Conservation (phyloP, 805 yeast genomes). For the Kodamaea neixiangensis region DNA sequence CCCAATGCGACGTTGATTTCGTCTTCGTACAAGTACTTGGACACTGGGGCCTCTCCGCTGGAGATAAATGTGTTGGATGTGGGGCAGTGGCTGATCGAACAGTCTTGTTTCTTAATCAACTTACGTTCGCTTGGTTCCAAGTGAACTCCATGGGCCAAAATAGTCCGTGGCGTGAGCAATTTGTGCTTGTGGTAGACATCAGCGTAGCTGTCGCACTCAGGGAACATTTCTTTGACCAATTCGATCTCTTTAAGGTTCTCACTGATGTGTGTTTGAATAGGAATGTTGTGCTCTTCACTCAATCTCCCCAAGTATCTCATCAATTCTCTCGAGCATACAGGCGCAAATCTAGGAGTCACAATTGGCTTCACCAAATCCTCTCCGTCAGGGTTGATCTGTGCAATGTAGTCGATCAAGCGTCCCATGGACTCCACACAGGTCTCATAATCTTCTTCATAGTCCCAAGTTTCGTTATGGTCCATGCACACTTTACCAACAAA, state of each 20-base stretch:
- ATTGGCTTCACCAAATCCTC: conserved; percentile 64
- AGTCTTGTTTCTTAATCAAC: conserved; percentile 50
- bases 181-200: conserved; percentile 71
- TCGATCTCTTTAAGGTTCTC: conserved; percentile 77
- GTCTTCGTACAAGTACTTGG: conserved; percentile 58
- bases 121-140: conserved; percentile 63
- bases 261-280: conserved; percentile 88
- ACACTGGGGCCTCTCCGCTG: conserved; percentile 86
- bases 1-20: conserved; percentile 74
- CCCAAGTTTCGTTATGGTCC: conserved; percentile 69
- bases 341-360: conserved; percentile 92
- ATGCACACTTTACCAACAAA: conserved; percentile 92
- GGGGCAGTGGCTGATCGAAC: conserved; percentile 93
- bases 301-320: conserved; percentile 64
- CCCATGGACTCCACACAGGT: conserved; percentile 57
- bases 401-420: conserved; percentile 58
- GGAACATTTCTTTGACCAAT: conserved; percentile 73
- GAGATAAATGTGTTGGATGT: conserved; percentile 84
- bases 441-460: conserved; percentile 62
- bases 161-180: conserved; percentile 63
- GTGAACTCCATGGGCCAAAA: conserved; percentile 89
- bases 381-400: conserved; percentile 49
- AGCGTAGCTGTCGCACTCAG: conserved; percentile 67
- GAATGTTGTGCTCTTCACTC: conserved; percentile 50
- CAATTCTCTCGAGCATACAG: conserved; percentile 70